Conservation (phyloP, 2,329 filamentous ascomycete species). For the Talaromyces sp. region DNA sequence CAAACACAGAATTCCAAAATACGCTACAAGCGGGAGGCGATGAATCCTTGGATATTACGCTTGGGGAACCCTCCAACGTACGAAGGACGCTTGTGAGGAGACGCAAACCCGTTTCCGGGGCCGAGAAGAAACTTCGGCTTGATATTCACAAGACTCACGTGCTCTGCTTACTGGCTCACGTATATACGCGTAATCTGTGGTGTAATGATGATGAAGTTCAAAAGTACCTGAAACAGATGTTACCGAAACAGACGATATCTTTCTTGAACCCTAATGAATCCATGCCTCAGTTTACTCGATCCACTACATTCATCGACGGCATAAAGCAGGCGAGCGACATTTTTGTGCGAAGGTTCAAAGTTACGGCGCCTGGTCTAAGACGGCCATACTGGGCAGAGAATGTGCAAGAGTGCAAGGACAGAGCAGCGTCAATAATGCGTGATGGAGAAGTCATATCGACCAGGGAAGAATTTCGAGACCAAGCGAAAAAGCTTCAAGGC, state of each 20-base stretch:
- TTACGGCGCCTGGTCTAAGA: conserved; percentile 66
- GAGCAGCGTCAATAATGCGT: conserved; percentile 53
- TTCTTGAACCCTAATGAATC: conserved; percentile 64
- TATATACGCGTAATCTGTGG: conserved; percentile 75
- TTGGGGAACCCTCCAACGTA: conserved; percentile 28
- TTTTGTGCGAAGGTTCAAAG: conserved; percentile 65
- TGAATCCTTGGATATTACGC: conserved; percentile 33
- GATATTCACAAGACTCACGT: conserved; percentile 84
- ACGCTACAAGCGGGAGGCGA: conserved; percentile 18
- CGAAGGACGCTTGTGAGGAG: conserved; percentile 27
- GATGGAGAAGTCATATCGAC: conserved; percentile 65
- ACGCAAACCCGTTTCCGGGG: conserved; percentile 50
- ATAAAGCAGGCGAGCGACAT: conserved; percentile 62
- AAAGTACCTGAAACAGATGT: conserved; percentile 54
- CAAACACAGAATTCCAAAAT: conserved; percentile 22
- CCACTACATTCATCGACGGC: conserved; percentile 72
- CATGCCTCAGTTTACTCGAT: conserved; percentile 68
- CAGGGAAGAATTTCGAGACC: conserved; percentile 65
- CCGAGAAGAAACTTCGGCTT: conserved; percentile 58
- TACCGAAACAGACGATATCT: conserved; percentile 60
- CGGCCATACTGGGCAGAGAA: conserved; percentile 71
- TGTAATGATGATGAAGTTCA: conserved; percentile 74
- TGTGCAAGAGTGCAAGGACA: conserved; percentile 54
- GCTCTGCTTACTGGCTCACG: conserved; percentile 74
- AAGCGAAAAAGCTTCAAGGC: conserved; percentile 65